Conservation (phyloP, 306 rosid genomes). For the Hippophae tibetana region DNA sequence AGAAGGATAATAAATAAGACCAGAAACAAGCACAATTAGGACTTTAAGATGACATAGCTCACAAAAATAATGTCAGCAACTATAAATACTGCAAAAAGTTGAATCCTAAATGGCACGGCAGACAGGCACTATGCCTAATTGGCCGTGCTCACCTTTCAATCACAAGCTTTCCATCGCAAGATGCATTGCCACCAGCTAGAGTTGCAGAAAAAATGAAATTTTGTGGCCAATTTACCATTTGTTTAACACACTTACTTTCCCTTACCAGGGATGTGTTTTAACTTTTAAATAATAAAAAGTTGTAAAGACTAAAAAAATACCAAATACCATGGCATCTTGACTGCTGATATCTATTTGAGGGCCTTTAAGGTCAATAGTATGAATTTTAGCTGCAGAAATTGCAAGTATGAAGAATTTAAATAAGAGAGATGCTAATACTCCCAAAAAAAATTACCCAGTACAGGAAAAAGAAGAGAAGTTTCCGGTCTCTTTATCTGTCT, state of each 20-base stretch:
- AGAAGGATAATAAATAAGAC: conserved; percentile 10
- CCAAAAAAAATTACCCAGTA: conserved; percentile 78
- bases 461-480: conserved; percentile 62
- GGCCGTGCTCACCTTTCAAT: conserved; percentile 99
- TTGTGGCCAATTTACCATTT: conserved; percentile 83
- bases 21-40: conserved; percentile 16
- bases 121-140: conserved; percentile 99
- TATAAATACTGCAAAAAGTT: conserved; percentile 17
- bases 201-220: conserved; percentile 78
- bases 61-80: neutral
- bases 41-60: conserved; percentile 11
- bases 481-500: conserved; percentile 74
- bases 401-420: conserved; percentile 41
- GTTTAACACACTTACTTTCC: conserved; percentile 70
- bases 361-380: conserved; percentile 57
- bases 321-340: conserved; percentile 67
- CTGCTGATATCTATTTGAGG: conserved; percentile 49
- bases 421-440: conserved; percentile 66
- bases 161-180: conserved; percentile 80
- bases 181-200: conserved; percentile 97
- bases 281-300: conserved; percentile 38
- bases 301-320: conserved; percentile 29
- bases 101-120: conserved; percentile 99
- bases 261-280: conserved; percentile 85
- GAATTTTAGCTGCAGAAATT: conserved; percentile 62